These are phyloP conservation scores for Paxillus rubicundulus DNA, from an alignment of 768 basidiomycete genomes.

Conservation along the genomic window DNA sequence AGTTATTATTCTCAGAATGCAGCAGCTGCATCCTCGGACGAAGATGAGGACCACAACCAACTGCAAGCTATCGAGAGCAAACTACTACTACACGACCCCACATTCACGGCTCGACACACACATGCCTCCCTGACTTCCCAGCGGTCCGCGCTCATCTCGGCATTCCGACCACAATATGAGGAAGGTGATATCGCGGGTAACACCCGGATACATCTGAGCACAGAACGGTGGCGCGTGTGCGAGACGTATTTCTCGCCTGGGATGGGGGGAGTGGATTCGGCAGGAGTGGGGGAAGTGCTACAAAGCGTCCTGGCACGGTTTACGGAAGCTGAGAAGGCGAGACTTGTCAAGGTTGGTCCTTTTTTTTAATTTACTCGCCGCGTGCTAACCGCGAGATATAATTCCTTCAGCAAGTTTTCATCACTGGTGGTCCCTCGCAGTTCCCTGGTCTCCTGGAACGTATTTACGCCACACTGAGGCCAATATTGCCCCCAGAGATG, in stretches of 20 bases:
- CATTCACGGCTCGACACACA: constrained; percentile 79
- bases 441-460: constrained; percentile 67
- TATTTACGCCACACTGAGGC: constrained; percentile 71
- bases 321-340: constrained; percentile 59
- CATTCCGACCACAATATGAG: constrained; percentile 78
- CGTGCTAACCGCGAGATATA: neutral
- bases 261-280: constrained; percentile 95
- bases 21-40: constrained; percentile 73
- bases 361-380: neutral
- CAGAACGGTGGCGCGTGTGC: constrained; percentile 86
- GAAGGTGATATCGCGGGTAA: constrained; percentile 70
- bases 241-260: constrained; percentile 90
- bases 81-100: constrained; percentile 79
- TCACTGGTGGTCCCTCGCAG: constrained; percentile 81
- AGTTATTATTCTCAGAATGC: constrained; percentile 50
- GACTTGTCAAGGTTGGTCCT: constrained; percentile 68
- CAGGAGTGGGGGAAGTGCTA: constrained; percentile 89
- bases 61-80: constrained; percentile 76
- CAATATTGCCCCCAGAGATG: constrained; percentile 83
- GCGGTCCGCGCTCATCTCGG: constrained; percentile 80
- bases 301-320: constrained; percentile 80
- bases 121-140: constrained; percentile 74
- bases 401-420: constrained; percentile 73
- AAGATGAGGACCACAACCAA: constrained; percentile 79
- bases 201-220: constrained; percentile 82